Base-by-base conservation (phyloP, 1,284 basidiomycete species). In the Volvariella volvacea region DNA sequence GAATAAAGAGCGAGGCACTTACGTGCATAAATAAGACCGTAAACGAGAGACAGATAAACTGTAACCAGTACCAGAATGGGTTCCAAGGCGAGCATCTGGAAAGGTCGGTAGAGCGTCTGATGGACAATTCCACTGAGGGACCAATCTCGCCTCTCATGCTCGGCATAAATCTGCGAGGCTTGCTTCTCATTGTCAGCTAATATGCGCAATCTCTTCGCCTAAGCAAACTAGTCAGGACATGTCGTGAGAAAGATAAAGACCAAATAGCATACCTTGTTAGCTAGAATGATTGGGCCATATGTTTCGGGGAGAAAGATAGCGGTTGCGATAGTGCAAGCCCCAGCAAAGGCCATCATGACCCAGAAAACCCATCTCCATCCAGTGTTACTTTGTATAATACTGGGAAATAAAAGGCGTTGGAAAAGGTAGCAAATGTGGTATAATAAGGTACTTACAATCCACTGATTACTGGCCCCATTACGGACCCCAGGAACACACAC, bases 311-410 rank as follows among this genome's bases (percentile, higher is more conserved):
- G 60, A 31, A 68, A 55, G 3, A 71, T 20, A 1, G 70, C 55
- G 41, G 71, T 63, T 32, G 75, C 40, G 1, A 65, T 3, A 7
- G 71, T 72, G 52, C 74, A 75, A 3, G 58, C 58, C 4, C 69
- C 76, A 3, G 77, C 74, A 43, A 80, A 78, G 19, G 82, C 77
- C 61, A 78, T 73, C 64, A 80, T 74, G 32, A 83, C 65, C 78
- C 81, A 84, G 61, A 80, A 80, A 2, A 83, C 70, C 76, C 78
- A 82, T 52, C 80, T 57, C 78, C 79, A 87, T 2, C 57, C 61
- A 17, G 66, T n/a, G n/a, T n/a, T n/a, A n/a, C n/a, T n/a, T n/a
- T n/a, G n/a, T 53, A 21, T 50, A 45, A 46, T 62, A 66, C 16
- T 70, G 57, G 21, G 73, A 54, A 49, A 77, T 71, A 47, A 70